Evolutionary conservation across 768 basidiomycete genomes (phyloP), one percentile per base, ranked within the genome.

Genomic region (Auricularia cornea): DNA sequence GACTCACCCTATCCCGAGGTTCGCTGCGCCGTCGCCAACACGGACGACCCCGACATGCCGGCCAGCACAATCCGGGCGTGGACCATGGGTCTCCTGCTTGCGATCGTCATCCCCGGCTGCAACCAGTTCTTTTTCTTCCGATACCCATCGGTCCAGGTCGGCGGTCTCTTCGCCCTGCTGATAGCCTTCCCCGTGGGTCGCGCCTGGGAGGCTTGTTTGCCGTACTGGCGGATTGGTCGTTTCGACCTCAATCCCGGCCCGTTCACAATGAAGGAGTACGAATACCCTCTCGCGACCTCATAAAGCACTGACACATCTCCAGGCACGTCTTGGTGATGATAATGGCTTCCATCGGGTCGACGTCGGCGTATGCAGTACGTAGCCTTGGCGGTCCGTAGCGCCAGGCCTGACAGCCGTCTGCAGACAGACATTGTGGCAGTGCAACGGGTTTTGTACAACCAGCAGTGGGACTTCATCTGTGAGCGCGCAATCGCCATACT

Each of bases 201-300:
- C 54, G 70, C 79, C 3, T 86, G 84, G 83, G 86, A 57, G 28
- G 26, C 26, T 26, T 57, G 26, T 67, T 23, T 66, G 32, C 65
- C 65, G 5, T 60, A 60, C 63, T 60, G 31, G 48, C 60, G 59
- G 44, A 59, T 64, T 5, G 66, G 60, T 52, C 44, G 60, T 29
- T 16, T 66, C 20, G 23, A 41, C 18, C 31, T 88, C 48, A 88
- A 88, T 67, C 85, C 86, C 14, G 89, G 89, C 26, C 85, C 83
- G 1, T 91, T 89, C 76, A 80, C 81, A 1, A 83, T 90, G 70
- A 91, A 91, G 74, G 89, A 90, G 71, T 85, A 87, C 74, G 85
- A 85, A 70, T 69, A 44, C 52, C 69, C 68, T n/a, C n/a, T 32
- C 3, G n/a, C 26, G 14, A 31, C 23, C 33, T 35, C 8, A 18